Evolutionary conservation across 2,329 filamentous ascomycete species (phyloP).

Genomic region (Pseudophaeomoniella oleicola): DNA sequence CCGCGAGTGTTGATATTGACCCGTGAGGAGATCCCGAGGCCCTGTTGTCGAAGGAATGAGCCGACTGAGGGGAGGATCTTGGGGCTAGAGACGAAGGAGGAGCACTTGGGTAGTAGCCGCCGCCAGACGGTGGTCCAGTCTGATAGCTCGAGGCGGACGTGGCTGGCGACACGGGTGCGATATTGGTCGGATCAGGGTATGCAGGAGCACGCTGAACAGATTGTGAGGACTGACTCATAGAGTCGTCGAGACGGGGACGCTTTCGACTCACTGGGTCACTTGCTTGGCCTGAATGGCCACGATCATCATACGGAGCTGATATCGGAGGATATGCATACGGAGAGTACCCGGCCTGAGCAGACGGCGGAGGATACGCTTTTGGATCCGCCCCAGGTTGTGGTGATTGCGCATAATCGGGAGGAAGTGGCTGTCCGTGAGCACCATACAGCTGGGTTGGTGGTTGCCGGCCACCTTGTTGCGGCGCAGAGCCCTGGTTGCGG

Average conservation of each 20-base stretch:
- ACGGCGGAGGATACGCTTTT: slow-evolving; percentile 8
- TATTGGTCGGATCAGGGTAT: slow-evolving; percentile 25
- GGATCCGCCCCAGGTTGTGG: slow-evolving; percentile 14
- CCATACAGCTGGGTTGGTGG: slow-evolving; percentile 29
- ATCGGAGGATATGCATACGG: slow-evolving; percentile 5
- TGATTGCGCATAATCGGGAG: slow-evolving; percentile 25
- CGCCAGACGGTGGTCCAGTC: slow-evolving; percentile 17
- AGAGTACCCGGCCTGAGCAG: slow-evolving; percentile 11
- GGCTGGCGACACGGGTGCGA: slow-evolving; percentile 31
- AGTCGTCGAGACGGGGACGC: slow-evolving; percentile 10
- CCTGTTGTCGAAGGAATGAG: slow-evolving; percentile 25
- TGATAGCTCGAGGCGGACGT: slow-evolving; percentile 27
- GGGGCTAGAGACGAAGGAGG: slow-evolving; percentile 22
- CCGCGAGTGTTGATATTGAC: slow-evolving; percentile 14
- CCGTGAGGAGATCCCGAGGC: slow-evolving; percentile 28
- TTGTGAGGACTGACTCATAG: slow-evolving; percentile 7
- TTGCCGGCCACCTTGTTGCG: slow-evolving; percentile 11
- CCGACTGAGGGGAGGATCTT: slow-evolving; percentile 28
- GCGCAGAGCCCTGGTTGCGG: slow-evolving; percentile 25
- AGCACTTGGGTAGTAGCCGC: slow-evolving; percentile 20
- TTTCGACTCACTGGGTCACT: slow-evolving; percentile 31
- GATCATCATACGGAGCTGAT: slow-evolving; percentile 12
- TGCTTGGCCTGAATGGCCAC: slow-evolving; percentile 21
- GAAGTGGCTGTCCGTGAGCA: slow-evolving; percentile 34
- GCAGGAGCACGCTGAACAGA: slow-evolving; percentile 14